Evolutionary conservation across 257 asterid genomes (phyloP).

Genomic region (Petrea volubilis): DNA sequence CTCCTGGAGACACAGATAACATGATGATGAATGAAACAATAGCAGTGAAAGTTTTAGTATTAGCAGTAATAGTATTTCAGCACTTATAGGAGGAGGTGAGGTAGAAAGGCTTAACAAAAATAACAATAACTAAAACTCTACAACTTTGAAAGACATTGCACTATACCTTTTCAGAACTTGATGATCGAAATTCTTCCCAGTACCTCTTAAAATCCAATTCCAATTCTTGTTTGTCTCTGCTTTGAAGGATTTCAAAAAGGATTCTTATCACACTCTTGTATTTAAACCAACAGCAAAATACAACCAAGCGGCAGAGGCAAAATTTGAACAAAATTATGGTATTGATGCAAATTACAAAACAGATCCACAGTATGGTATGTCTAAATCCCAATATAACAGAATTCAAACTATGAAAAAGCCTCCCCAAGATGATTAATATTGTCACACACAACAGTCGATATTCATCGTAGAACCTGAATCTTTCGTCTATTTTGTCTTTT

Average conservation of each 20-base stretch:
- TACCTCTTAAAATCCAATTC: constrained; percentile 94
- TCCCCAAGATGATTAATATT: constrained; percentile 3
- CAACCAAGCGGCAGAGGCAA: constrained; percentile 18
- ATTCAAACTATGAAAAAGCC: constrained; percentile 6
- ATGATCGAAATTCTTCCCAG: constrained; percentile 96
- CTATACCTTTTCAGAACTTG: constrained; percentile 65
- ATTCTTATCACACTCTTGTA: constrained; percentile 10
- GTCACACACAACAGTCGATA: not conserved
- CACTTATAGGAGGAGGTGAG: not conserved
- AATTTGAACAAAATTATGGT: not conserved
- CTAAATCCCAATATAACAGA: constrained; percentile 19
- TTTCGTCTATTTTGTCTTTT: not conserved
- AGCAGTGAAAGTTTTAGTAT: not conserved
- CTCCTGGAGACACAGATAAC: constrained; percentile 66
- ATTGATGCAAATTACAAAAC: constrained; percentile 5
- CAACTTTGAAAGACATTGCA: constrained; percentile 7
- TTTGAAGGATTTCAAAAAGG: constrained; percentile 10
- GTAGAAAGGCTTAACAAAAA: not conserved
- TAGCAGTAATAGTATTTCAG: not conserved
- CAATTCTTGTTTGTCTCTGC: constrained; percentile 77
- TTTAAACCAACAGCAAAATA: constrained; percentile 17
- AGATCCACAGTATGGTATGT: not conserved
- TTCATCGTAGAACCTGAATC: not conserved
- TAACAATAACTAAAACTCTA: not conserved
- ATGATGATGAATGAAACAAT: constrained; percentile 14